Evolutionary conservation across 106 monocot species (phyloP).

Genomic region (Agapanthus africanus): DNA sequence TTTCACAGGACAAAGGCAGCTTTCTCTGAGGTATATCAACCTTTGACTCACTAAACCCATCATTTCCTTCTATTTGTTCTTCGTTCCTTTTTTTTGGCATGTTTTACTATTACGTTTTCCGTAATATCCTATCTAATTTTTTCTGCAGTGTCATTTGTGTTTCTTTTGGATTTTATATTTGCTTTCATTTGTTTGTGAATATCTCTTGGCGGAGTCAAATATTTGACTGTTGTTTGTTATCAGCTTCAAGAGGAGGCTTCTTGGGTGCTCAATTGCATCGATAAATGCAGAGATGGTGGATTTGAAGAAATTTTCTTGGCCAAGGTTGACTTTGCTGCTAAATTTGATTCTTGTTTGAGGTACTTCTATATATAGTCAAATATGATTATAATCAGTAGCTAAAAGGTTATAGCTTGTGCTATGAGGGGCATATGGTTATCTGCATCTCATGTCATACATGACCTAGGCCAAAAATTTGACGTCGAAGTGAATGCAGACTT

Average conservation of each 20-base stretch:
- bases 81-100: not conserved
- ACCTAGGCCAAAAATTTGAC: not conserved
- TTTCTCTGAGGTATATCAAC: conserved; percentile 67
- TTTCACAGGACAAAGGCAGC: conserved; percentile 58
- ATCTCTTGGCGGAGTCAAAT: no score
- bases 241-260: conserved; percentile 78
- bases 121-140: not conserved
- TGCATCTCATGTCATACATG: not conserved
- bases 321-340: conserved; percentile 79
- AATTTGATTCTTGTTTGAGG: conserved; percentile 87
- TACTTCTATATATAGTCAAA: conserved; percentile 29
- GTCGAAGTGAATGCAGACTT: not conserved
- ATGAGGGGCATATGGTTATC: not conserved
- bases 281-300: conserved; percentile 61
- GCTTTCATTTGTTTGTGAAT: no score
- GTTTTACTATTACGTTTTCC: not conserved
- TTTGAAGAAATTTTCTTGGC: conserved; percentile 92
- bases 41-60: not conserved
- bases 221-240: conserved; percentile 17
- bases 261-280: conserved; percentile 47
- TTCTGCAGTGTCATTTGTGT: not conserved
- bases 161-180: conserved; percentile 1
- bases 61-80: not conserved
- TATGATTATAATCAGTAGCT: not conserved
- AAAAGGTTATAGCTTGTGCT: not conserved